Evolutionary conservation across 2,329 filamentous ascomycete genomes (phyloP), one percentile per base, ranked within the genome.

Genomic region (Hypoxylon sp.): DNA sequence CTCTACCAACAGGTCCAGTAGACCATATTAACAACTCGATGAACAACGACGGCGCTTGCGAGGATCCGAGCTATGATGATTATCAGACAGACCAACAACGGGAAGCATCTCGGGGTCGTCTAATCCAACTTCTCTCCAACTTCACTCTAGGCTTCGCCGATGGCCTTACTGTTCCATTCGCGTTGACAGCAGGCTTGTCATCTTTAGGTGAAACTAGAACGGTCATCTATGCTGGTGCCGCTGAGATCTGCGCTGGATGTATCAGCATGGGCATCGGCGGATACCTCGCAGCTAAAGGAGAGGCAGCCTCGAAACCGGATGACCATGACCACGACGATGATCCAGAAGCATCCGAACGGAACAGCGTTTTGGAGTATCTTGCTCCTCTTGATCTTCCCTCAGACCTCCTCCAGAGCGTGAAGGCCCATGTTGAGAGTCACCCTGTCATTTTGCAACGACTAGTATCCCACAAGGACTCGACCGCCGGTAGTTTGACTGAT

Each of bases 251-350:
- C 76, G 90, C 90, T 0, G 92, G 92, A 17, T 89, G 90, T 72
- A 93, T 94, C 72, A 91, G 87, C 59, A 94, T 94, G 92, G 92
- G 92, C 1, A 83, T 94, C 5, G 91, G 92, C 24, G 91, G 90
- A 5, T 94, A 92, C 77, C 83, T 94, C 1, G 91, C 90, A 8
- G 90, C 89, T 29, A 82, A 84, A 46, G 88, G 87, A 0, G 87
- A 90, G 37, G 52, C 54, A 24, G 39, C 11, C 19, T 37, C 26
- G 29, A 53, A 13, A 47, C 47, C 0, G 47, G 58, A 53, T 39
- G 26, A 4, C 14, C 39, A 19, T 17, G 54, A 61, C 51, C 79
- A 85, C 70, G 81, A 82, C 42, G 82, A 84, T 33, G 75, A 74
- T 53, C 51, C 55, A 19, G 61, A 47, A 48, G 65, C 19, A 2